Conservation (phyloP, 75 land plant genomes). For the Pinus albicaulis region DNA sequence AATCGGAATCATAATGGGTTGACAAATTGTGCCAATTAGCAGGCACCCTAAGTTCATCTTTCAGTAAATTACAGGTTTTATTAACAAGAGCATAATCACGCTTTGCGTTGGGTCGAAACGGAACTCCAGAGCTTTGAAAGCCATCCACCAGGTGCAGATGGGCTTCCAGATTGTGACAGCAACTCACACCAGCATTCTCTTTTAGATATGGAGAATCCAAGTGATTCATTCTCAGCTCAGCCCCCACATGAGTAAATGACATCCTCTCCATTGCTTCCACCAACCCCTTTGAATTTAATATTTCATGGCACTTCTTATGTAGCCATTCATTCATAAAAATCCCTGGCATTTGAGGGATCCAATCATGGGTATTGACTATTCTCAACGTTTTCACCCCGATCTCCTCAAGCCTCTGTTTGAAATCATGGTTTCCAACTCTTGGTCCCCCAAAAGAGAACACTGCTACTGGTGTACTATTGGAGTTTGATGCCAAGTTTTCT, state of each 20-base stretch:
- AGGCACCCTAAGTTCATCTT: slow-evolving; percentile 1
- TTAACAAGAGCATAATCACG: background rate
- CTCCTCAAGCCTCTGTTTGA: background rate
- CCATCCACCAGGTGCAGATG: slow-evolving; percentile 21
- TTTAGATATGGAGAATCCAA: slow-evolving; percentile 11
- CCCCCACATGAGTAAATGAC: slow-evolving; percentile 13
- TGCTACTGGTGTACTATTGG: background rate
- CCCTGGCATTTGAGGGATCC: background rate
- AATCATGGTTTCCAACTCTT: slow-evolving; percentile 3
- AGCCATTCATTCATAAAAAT: slow-evolving; percentile 1
- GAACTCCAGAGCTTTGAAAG: slow-evolving; percentile 5
- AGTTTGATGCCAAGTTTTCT: background rate
- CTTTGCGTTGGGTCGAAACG: background rate
- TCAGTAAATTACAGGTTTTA: slow-evolving; percentile 5
- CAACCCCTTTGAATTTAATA: background rate
- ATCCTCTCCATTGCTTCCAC: background rate
- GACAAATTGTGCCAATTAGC: background rate
- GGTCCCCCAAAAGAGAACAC: slow-evolving; percentile 1
- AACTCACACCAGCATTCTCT: background rate
- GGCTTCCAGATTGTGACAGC: slow-evolving; percentile 15
- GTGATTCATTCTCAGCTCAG: background rate
- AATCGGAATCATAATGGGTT: background rate
- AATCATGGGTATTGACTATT: background rate
- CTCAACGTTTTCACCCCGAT: background rate
- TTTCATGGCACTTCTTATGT: background rate